These are phyloP conservation scores for Madurella mycetomatis DNA, from an alignment of 2,329 filamentous ascomycete species.

Conservation along the genomic window DNA sequence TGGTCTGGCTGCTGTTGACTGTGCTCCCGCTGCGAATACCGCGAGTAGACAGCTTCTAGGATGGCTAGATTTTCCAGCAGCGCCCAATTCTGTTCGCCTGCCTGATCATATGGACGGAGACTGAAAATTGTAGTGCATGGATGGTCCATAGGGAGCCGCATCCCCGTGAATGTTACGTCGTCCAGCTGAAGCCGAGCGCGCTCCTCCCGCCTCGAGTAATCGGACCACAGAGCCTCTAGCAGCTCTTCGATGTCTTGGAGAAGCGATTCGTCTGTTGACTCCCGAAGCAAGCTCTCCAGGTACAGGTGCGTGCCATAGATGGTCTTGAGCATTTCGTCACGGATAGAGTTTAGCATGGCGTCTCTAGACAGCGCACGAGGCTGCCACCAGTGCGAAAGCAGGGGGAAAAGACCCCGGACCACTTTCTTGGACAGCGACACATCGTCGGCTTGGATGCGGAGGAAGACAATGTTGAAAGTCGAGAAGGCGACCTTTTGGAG, in stretches of 20 bases:
- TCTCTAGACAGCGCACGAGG: constrained; percentile 60
- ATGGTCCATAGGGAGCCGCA: constrained; percentile 40
- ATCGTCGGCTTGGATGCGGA: constrained; percentile 63
- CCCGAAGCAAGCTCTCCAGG: constrained; percentile 52
- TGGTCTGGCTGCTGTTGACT: constrained; percentile 24
- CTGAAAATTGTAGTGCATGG: constrained; percentile 49
- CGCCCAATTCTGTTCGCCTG: constrained; percentile 58
- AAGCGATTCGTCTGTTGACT: constrained; percentile 38
- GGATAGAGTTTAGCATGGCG: constrained; percentile 57
- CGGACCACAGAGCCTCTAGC: constrained; percentile 65
- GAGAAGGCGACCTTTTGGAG: constrained; percentile 71
- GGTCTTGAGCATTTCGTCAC: constrained; percentile 73
- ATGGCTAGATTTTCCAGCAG: constrained; percentile 55
- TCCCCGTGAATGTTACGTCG: constrained; percentile 60
- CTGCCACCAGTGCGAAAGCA: constrained; percentile 74
- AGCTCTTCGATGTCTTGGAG: constrained; percentile 58
- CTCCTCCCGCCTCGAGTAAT: constrained; percentile 70
- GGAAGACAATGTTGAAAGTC: constrained; percentile 67
- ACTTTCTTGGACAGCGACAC: constrained; percentile 57
- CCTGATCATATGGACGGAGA: constrained; percentile 48
- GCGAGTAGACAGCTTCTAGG: constrained; percentile 47
- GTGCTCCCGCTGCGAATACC: constrained; percentile 26
- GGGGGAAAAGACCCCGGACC: constrained; percentile 59
- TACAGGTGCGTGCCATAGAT: constrained; percentile 64
- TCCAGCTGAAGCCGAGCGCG: constrained; percentile 72